Conservation (phyloP, 2,329 filamentous ascomycete genomes). For the Ophiocordyceps camponoti-saundersi region DNA sequence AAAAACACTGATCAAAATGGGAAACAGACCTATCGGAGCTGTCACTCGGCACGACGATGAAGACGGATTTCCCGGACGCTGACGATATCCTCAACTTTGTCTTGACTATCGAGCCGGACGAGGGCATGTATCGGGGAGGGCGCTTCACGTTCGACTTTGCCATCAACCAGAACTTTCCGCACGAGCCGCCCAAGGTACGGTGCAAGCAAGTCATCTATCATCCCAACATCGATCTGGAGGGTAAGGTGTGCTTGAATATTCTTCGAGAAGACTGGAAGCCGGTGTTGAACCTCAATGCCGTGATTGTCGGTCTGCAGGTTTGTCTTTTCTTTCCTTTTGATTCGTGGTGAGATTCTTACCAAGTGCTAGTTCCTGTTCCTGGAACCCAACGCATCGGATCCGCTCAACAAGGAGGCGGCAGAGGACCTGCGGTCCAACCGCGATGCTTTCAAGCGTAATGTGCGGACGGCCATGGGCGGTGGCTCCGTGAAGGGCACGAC, state of each 20-base stretch:
- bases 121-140: constrained; percentile 76
- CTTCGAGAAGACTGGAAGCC: constrained; percentile 98
- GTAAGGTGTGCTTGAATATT: constrained; percentile 96
- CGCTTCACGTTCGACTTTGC: constrained; percentile 79
- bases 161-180: constrained; percentile 90
- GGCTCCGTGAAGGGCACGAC: constrained; percentile 53
- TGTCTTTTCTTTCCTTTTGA: background rate
- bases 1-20: background rate
- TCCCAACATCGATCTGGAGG: constrained; percentile 94
- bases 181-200: constrained; percentile 93
- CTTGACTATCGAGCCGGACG: constrained; percentile 69
- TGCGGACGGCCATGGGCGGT: constrained; percentile 67
- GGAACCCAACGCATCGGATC: constrained; percentile 91
- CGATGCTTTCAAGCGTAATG: constrained; percentile 84
- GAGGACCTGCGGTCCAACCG: constrained; percentile 76
- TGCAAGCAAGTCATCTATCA: constrained; percentile 98
- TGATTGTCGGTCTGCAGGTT: constrained; percentile 84
- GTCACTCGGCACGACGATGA: constrained; percentile 64
- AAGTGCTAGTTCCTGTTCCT: constrained; percentile 75
- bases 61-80: constrained; percentile 62
- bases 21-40: constrained; percentile 61
- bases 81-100: constrained; percentile 78
- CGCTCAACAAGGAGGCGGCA: constrained; percentile 95
- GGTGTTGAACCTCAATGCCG: constrained; percentile 87
- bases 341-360: background rate